These are phyloP conservation scores for Anisodus tanguticus DNA, from an alignment of 257 asterid species.

Conservation along the genomic window DNA sequence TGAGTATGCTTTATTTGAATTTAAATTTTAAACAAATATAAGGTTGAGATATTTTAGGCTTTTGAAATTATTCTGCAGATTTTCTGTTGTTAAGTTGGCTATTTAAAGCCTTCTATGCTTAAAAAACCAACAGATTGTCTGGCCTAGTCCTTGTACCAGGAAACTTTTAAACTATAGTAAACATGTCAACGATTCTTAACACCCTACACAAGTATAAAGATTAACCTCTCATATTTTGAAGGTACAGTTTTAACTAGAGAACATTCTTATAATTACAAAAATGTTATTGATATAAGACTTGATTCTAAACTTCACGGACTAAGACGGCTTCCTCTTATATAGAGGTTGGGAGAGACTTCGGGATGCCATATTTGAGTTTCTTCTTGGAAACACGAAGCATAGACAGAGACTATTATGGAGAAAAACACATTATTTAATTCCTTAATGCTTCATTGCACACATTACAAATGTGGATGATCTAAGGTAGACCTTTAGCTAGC, in stretches of 20 bases:
- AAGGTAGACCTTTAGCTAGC: not conserved
- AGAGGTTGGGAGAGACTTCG: not conserved
- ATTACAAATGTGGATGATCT: not conserved
- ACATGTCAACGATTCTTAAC: not conserved
- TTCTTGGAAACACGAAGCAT: not conserved
- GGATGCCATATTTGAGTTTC: not conserved
- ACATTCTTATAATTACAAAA: constrained; percentile 3
- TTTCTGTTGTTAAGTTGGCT: too few species aligned
- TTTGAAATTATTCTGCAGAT: too few species aligned
- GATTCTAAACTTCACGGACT: constrained; percentile 13
- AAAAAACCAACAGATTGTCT: not conserved
- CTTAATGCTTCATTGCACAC: not conserved
- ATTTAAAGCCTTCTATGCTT: too few species aligned
- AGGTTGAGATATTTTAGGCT: too few species aligned
- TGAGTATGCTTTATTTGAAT: too few species aligned
- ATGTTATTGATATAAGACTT: not conserved
- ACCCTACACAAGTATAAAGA: not conserved
- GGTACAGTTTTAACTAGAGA: not conserved
- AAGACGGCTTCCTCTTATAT: not conserved
- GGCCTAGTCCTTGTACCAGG: not conserved
- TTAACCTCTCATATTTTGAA: not conserved
- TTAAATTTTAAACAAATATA: too few species aligned
- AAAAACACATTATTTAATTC: not conserved
- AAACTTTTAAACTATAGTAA: not conserved
- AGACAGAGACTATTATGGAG: not conserved